phyloP scores from a whole-genome alignment of 192 early-diverging fungal genomes.

The Entomortierella parvispora region DNA sequence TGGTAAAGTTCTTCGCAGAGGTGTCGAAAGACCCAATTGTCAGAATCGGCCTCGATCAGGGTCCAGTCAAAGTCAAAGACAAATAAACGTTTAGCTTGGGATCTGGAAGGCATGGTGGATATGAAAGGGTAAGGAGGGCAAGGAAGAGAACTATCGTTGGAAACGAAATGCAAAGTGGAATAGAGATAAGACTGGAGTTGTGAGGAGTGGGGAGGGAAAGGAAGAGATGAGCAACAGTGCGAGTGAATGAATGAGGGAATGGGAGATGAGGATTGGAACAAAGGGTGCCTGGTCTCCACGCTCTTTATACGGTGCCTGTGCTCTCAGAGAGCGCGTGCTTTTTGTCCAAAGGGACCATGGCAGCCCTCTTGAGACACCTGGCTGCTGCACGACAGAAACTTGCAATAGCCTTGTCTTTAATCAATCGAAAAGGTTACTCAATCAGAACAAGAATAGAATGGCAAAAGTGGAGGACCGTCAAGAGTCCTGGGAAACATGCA shows the following conservation, averaged over 20 bases:
- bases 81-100: constrained; percentile 45
- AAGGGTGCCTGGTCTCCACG: not conserved
- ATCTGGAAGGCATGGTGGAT: constrained; percentile 11
- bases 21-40: constrained; percentile 57
- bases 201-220: not conserved
- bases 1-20: constrained; percentile 50
- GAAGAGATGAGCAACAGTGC: not conserved
- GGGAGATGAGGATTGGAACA: not conserved
- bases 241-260: not conserved
- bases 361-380: no score
- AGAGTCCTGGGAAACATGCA: no score
- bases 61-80: constrained; percentile 83
- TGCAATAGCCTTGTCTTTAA: no score
- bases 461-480: no score
- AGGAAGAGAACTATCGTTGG: no score
- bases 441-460: no score
- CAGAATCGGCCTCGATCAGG: constrained; percentile 69
- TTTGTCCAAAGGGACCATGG: no score
- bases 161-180: not conserved
- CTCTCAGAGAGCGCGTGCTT: no score
- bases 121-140: not conserved
- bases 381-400: no score
- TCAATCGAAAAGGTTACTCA: no score
- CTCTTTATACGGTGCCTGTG: not conserved
- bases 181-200: not conserved